phyloP scores from a whole-genome alignment of 2,329 filamentous ascomycete genomes.

The Pseudomassariella vexata region DNA sequence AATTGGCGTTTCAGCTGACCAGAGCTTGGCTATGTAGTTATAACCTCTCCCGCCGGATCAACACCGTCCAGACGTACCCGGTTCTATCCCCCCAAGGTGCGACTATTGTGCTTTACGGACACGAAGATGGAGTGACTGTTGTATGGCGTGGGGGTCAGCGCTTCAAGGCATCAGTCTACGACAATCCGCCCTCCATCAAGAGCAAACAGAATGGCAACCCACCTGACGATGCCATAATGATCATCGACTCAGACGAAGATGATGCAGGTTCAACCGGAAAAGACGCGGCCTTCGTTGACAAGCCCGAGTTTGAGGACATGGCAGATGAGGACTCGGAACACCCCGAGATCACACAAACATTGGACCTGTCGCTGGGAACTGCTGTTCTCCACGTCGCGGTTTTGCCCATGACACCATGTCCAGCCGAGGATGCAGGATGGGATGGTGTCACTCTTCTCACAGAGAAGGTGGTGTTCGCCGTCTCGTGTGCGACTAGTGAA shows the following conservation, averaged over 20 bases:
- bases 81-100: slow-evolving; percentile 58
- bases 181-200: slow-evolving; percentile 22
- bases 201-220: slow-evolving; percentile 46
- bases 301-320: slow-evolving; percentile 52
- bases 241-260: slow-evolving; percentile 60
- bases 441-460: slow-evolving; percentile 43
- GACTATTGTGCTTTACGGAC: slow-evolving; percentile 56
- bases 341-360: slow-evolving; percentile 51
- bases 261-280: slow-evolving; percentile 25
- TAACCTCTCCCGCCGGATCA: slow-evolving; percentile 50
- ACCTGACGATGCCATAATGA: slow-evolving; percentile 49
- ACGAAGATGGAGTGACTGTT: slow-evolving; percentile 56
- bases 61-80: slow-evolving; percentile 57
- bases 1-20: slow-evolving; percentile 10
- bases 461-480: slow-evolving; percentile 55
- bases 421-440: slow-evolving; percentile 42
- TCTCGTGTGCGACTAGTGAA: slow-evolving; percentile 52
- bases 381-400: slow-evolving; percentile 51
- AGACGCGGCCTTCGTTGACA: slow-evolving; percentile 37
- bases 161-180: slow-evolving; percentile 42
- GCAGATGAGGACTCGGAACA: slow-evolving; percentile 42
- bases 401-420: slow-evolving; percentile 43
- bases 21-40: slow-evolving; percentile 37
- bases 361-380: slow-evolving; percentile 55
- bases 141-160: slow-evolving; percentile 57